phyloP scores from a whole-genome alignment of 129 eudicot species.

The Cynara cardunculus region DNA sequence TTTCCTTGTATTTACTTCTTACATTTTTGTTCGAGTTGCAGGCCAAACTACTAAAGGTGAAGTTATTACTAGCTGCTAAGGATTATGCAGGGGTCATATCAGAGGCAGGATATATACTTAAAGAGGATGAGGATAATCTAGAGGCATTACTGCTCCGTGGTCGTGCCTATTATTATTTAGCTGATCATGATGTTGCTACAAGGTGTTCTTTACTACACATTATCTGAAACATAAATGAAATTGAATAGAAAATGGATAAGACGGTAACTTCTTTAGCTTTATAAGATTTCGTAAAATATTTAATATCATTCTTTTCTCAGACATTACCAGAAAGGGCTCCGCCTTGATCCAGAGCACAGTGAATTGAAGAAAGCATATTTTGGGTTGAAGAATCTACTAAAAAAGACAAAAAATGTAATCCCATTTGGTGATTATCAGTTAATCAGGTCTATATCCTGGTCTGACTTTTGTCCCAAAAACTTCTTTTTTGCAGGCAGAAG shows the following conservation, averaged over 20 bases:
- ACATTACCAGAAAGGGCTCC: slow-evolving; percentile 97
- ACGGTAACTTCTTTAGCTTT: neutral
- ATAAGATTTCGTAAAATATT: neutral
- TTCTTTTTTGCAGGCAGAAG: slow-evolving; percentile 69
- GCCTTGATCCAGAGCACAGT: slow-evolving; percentile 89
- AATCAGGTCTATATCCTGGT: neutral
- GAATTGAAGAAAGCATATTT: slow-evolving; percentile 91
- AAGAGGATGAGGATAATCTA: slow-evolving; percentile 77
- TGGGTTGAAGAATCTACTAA: slow-evolving; percentile 72
- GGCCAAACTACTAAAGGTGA: slow-evolving; percentile 87
- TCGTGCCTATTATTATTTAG: slow-evolving; percentile 91
- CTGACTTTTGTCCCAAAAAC: neutral
- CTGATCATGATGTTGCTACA: slow-evolving; percentile 94
- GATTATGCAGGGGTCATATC: slow-evolving; percentile 86
- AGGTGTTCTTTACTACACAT: slow-evolving; percentile 45
- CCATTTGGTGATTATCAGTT: neutral
- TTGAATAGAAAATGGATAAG: neutral
- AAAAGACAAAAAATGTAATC: slow-evolving; percentile 79
- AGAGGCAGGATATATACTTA: slow-evolving; percentile 83
- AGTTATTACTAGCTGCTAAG: slow-evolving; percentile 63
- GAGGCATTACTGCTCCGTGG: slow-evolving; percentile 90
- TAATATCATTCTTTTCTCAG: slow-evolving; percentile 34
- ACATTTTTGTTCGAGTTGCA: slow-evolving; percentile 27
- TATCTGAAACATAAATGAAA: neutral
- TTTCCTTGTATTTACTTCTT: neutral